Evolutionary conservation across 768 basidiomycete genomes (phyloP).

Genomic region (Lactarius hengduanensis): DNA sequence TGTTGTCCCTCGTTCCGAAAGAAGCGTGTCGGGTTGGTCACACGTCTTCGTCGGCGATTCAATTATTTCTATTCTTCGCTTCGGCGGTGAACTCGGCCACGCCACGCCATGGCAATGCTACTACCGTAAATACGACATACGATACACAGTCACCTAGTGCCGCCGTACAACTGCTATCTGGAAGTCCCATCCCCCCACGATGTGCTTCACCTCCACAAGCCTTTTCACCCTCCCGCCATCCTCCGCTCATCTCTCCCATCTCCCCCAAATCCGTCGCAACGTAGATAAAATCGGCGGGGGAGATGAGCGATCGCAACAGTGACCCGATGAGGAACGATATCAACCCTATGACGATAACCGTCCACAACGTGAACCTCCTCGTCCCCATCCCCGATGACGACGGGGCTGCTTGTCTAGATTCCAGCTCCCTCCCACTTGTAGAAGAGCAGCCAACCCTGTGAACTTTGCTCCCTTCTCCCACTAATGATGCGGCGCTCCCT

Average conservation of each 20-base stretch:
- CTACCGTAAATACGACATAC: no score
- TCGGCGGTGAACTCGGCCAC: neutral
- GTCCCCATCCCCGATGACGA: conserved; percentile 17
- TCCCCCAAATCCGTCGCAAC: conserved; percentile 60
- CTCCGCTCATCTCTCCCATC: conserved; percentile 48
- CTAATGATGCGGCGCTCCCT: conserved; percentile 23
- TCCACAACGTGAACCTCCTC: conserved; percentile 45
- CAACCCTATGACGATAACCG: conserved; percentile 72
- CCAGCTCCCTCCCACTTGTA: conserved; percentile 7
- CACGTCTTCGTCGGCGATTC: conserved; percentile 15
- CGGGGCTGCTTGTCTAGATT: conserved; percentile 14
- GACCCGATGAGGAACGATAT: conserved; percentile 93
- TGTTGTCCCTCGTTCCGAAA: neutral
- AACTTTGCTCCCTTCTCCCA: conserved; percentile 5
- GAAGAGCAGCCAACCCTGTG: conserved; percentile 1
- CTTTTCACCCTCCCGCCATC: conserved; percentile 87
- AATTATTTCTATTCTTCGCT: conserved; percentile 21
- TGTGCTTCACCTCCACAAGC: conserved; percentile 76
- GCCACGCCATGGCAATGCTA: neutral
- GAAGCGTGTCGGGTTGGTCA: conserved; percentile 12
- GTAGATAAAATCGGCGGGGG: conserved; percentile 89
- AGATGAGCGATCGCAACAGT: conserved; percentile 80
- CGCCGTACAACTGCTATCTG: conserved; percentile 82
- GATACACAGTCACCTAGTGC: no score
- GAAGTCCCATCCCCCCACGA: conserved; percentile 84